phyloP scores from a whole-genome alignment of 129 eudicot genomes.

The Pseudognaphalium luteoalbum region DNA sequence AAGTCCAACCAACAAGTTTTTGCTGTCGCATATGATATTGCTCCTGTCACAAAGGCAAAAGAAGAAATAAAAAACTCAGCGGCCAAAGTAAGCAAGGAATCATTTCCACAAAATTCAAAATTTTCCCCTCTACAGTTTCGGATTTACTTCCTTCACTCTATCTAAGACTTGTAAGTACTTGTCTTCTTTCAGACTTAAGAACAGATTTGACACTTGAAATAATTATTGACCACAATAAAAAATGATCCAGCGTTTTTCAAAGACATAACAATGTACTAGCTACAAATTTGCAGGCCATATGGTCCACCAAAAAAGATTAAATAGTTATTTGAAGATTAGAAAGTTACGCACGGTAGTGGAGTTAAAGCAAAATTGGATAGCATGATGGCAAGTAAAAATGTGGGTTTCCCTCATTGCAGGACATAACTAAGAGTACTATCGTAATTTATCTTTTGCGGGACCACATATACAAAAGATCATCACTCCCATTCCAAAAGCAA shows the following conservation, averaged over 20 bases:
- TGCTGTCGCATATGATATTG: constrained; percentile 84
- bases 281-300: constrained; percentile 13
- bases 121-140: background rate
- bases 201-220: constrained; percentile 7
- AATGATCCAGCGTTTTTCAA: background rate
- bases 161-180: constrained; percentile 7
- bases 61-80: constrained; percentile 9
- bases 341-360: no score
- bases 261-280: constrained; percentile 8
- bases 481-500: no score
- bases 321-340: no score
- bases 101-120: constrained; percentile 9
- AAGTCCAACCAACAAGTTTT: constrained; percentile 83
- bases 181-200: constrained; percentile 10
- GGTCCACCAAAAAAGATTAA: constrained; percentile 13
- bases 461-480: no score
- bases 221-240: constrained; percentile 12
- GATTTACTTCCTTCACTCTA: constrained; percentile 4
- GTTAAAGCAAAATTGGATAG: no score
- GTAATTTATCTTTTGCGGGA: no score
- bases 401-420: no score
- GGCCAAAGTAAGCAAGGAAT: constrained; percentile 13
- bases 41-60: constrained; percentile 61
- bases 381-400: no score
- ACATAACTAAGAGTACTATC: no score